These are phyloP conservation scores for Helicosporidium sp. DNA, from an alignment of 139 green algal species.

Conservation along the genomic window DNA sequence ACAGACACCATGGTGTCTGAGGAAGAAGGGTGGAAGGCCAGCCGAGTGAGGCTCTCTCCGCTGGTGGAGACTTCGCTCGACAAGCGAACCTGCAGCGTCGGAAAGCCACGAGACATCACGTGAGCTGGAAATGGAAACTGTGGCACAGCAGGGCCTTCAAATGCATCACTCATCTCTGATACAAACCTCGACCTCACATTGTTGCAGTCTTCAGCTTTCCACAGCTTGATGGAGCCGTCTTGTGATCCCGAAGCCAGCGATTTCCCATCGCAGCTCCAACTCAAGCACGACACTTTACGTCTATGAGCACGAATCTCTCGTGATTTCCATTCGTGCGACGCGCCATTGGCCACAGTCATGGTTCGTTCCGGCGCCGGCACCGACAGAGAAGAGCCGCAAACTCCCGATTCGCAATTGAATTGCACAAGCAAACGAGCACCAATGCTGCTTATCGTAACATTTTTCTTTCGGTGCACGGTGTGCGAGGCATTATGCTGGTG, in stretches of 20 bases:
- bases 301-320: conserved; percentile 5
- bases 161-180: no score
- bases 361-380: no score
- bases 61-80: conserved; percentile 10
- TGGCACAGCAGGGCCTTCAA: background rate
- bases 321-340: conserved; percentile 5
- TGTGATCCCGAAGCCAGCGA: conserved; percentile 15
- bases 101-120: no score
- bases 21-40: conserved; percentile 16
- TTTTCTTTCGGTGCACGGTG: no score
- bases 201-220: background rate
- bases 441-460: no score
- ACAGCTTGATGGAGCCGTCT: conserved; percentile 13
- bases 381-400: no score
- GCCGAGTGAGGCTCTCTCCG: conserved; percentile 13
- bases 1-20: conserved; percentile 12
- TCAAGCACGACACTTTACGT: conserved; percentile 9
- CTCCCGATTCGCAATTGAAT: no score
- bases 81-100: no score
- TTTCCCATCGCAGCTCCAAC: conserved; percentile 13
- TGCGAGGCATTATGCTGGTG: background rate
- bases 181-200: conserved; percentile 3
- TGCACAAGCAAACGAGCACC: no score
- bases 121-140: no score
- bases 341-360: background rate